These are phyloP conservation scores for Penicillium rolfsii DNA, from an alignment of 2,329 filamentous ascomycete genomes.

Conservation along the genomic window DNA sequence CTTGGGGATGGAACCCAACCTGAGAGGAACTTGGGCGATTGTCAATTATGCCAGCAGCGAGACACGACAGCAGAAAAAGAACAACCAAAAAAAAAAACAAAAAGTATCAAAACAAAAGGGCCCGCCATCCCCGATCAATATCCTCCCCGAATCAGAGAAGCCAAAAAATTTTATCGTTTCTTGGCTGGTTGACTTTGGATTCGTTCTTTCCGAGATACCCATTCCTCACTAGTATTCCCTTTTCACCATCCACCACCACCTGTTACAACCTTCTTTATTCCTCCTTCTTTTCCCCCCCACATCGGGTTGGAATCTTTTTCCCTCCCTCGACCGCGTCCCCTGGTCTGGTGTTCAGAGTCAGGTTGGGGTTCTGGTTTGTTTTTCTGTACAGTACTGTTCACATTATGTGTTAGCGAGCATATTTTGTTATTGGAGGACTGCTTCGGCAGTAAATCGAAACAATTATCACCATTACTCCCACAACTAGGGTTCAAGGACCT, in stretches of 20 bases:
- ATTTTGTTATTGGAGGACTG: constrained; percentile 11
- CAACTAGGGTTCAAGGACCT: no score
- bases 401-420: constrained; percentile 23
- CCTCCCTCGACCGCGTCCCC: not conserved
- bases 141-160: constrained; percentile 3
- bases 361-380: constrained; percentile 10
- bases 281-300: not conserved
- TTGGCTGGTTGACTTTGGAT: constrained; percentile 8
- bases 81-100: not conserved
- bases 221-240: constrained; percentile 1
- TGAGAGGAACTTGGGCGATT: not conserved
- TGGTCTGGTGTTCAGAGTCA: constrained; percentile 9
- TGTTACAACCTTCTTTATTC: constrained; percentile 6
- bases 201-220: constrained; percentile 25
- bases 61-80: not conserved
- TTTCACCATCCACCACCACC: not conserved
- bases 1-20: constrained; percentile 8
- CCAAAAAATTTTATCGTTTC: constrained; percentile 2
- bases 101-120: constrained; percentile 7
- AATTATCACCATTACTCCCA: not conserved
- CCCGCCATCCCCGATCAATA: not conserved
- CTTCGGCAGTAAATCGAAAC: not conserved
- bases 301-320: not conserved
- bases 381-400: constrained; percentile 21
- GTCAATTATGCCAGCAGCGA: not conserved